Base-by-base conservation (phyloP, 805 yeast species). In the Suhomyces canberraensis region DNA sequence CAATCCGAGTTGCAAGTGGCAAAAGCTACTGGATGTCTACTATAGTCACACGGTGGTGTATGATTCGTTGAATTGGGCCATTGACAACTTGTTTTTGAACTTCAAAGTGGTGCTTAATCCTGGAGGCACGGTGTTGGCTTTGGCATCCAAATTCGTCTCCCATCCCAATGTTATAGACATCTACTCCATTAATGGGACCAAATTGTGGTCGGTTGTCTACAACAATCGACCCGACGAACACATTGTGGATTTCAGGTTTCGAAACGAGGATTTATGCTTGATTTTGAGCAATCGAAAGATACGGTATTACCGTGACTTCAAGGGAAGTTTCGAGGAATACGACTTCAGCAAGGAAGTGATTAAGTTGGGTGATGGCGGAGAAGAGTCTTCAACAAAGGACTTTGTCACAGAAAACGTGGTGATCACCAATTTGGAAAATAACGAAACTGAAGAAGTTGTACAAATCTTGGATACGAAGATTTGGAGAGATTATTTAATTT, bases 1-100 rank as follows among this genome's bases (percentile, higher is more conserved):
- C 2, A 65, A 58, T 46, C 78, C 77, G 9, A 66, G 73, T 46
- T 52, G 71, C 42, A 73, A 73, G 29, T 89, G 97, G 97, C 95
- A 88, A 56, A 73, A 81, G 45, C 70, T 89, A 14, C 79, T 77
- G 36, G 78, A 79, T 56, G 82, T 78, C 8, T 86, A 75, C 55
- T 89, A 87, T 47, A 66, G 84, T 37, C 69, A 73, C 13, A 59
- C 81, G 37, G 72, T 76, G 14, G 80, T 84, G 38, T 81, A 75
- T 50, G 71, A 66, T 4, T 36, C 64, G 1, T 52, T 78, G 48
- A 60, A 69, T 36, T 79, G 84, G 84, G 58, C 69, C 13, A 51
- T 64, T 13, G 63, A 65, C 13, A 61, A 63, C 34, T 46, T 66
- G 9, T 47, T 54, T 35, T 34, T 53, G 11, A 69, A 76, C 37